Base-by-base conservation (phyloP, 192 early-diverging fungal species). In the Backusella macrospora region DNA sequence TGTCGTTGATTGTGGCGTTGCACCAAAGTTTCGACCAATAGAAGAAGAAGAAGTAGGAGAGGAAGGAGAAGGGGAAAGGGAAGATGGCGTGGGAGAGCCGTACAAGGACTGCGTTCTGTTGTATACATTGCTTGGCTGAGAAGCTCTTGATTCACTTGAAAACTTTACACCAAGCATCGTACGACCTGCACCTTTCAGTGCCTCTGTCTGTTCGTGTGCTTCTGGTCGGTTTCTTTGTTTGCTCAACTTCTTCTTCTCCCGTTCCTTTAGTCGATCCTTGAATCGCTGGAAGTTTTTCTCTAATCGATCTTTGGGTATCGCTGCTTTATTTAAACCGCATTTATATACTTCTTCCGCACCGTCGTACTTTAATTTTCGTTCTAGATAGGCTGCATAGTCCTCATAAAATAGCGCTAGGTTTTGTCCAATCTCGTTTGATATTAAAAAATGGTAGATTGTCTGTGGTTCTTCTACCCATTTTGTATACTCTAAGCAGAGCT, bases 131-230 rank as follows among this genome's bases (percentile, higher is more conserved):
- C 9, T 26, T 59, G 52, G 52, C 52, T 59, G 52, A 14, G 52
- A 59, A 26, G 10, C 0, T 5, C 10, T 23, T 59, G 52, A 59
- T 12, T 26, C 52, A 59, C 52, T 59, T 5, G 21, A 59, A 29
- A 3, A 59, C 26, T 59, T 59, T 26, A 59, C 52, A 59, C 52
- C 52, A 23, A 59, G 52, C 52, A 26, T 59, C 52, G 52, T 59
- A 59, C 52, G 52, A 59, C 52, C 52, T 3, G 21, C 52, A 12
- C 7, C 12, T 9, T 59, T 59, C 12, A 59, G 52, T 8, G 1
- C 12, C 21, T 23, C 52, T 5, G 21, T 59, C 10, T 13, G 52
- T 26, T 59, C 52, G 3, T 23, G 21, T 9, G 9, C 9, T 23
- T 59, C 21, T 8, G 5, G 49, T 52, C 16, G 16, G 18, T 6